Percentiles rank a stretch among this genome's conserved stretches.
These are phyloP conservation scores for Coemansia sp. DNA, from an alignment of 192 early-diverging fungal species.

Conservation along the genomic window DNA sequence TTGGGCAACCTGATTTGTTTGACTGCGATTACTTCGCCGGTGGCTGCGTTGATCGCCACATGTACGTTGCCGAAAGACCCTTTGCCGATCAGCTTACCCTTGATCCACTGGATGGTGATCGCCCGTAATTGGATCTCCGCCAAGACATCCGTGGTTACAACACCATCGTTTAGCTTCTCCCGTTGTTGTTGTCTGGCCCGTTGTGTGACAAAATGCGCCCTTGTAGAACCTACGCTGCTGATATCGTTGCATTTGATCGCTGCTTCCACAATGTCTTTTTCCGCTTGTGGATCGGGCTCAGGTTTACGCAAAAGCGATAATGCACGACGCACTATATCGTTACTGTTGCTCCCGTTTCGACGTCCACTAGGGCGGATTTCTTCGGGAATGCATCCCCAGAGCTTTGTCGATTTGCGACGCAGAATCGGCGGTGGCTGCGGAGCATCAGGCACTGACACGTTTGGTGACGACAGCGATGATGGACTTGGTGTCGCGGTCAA, in stretches of 20 bases:
- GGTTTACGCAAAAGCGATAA: constrained; percentile 52
- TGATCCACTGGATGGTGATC: constrained; percentile 67
- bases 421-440: constrained; percentile 25
- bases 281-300: constrained; percentile 48
- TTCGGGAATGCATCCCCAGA: constrained; percentile 54
- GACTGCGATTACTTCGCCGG: constrained; percentile 79
- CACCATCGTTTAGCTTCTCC: background rate
- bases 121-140: constrained; percentile 40
- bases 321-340: constrained; percentile 53
- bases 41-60: constrained; percentile 69
- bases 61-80: constrained; percentile 82
- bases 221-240: constrained; percentile 36
- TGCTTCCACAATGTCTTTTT: constrained; percentile 50
- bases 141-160: constrained; percentile 30
- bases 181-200: constrained; percentile 28
- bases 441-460: background rate
- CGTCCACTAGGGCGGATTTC: constrained; percentile 44
- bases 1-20: constrained; percentile 74
- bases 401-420: constrained; percentile 55
- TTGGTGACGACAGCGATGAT: background rate
- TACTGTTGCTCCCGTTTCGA: background rate
- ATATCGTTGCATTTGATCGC: constrained; percentile 44
- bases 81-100: constrained; percentile 78
- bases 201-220: constrained; percentile 47
- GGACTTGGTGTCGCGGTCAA: background rate